Evolutionary conservation across 257 asterid genomes (phyloP).

Genomic region (Solanum chilense): DNA sequence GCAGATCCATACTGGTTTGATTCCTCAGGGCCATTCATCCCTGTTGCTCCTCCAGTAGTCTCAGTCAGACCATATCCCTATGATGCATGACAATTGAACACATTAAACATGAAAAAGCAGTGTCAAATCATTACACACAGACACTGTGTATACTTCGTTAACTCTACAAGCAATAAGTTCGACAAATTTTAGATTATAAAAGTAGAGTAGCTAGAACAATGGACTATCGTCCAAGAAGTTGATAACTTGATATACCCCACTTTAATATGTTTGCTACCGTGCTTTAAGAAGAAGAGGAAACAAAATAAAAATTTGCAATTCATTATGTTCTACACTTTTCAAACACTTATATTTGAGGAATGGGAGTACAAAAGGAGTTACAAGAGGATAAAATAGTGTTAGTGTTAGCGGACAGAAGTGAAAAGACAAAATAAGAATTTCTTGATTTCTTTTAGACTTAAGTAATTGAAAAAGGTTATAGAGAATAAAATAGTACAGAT

Average conservation of each 20-base stretch:
- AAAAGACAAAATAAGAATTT: background rate
- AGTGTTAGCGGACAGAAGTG: background rate
- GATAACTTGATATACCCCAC: background rate
- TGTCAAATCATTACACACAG: background rate
- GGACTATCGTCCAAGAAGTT: background rate
- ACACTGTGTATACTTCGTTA: background rate
- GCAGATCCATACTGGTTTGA: slow-evolving; percentile 50
- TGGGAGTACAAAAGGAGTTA: background rate
- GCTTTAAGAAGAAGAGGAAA: background rate
- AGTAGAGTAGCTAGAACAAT: background rate
- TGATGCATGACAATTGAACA: background rate
- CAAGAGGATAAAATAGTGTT: background rate
- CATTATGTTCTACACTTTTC: background rate
- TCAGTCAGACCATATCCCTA: slow-evolving; percentile 95
- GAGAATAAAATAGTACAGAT: no score
- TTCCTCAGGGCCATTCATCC: slow-evolving; percentile 54
- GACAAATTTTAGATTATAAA: background rate
- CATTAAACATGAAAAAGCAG: background rate
- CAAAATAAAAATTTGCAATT: background rate
- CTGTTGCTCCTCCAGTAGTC: slow-evolving; percentile 56
- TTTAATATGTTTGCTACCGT: background rate
- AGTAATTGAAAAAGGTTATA: background rate
- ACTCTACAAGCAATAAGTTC: background rate
- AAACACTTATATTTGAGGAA: background rate
- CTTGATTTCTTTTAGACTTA: background rate